phyloP scores from a whole-genome alignment of 202 grass and related monocot genomes.

The Panicum virgatum region DNA sequence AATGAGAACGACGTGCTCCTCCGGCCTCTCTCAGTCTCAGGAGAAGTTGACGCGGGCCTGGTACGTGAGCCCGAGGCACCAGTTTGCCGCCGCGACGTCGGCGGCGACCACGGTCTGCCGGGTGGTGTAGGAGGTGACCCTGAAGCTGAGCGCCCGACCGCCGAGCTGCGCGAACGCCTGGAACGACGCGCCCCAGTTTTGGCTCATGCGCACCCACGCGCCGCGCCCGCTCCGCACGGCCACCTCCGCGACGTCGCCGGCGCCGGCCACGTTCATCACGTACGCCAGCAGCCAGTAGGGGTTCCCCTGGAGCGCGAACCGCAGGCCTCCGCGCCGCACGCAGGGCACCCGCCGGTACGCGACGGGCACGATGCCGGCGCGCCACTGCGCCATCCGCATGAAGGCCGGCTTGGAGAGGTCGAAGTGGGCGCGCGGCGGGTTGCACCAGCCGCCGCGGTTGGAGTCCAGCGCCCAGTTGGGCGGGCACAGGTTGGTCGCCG shows the following conservation, averaged over 20 bases:
- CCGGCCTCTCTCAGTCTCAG: background rate
- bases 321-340: slow-evolving; percentile 34
- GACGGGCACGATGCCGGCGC: slow-evolving; percentile 76
- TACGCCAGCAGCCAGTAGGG: slow-evolving; percentile 67
- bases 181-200: slow-evolving; percentile 68
- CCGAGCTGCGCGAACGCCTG: slow-evolving; percentile 74
- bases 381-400: slow-evolving; percentile 64
- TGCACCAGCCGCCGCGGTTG: slow-evolving; percentile 80
- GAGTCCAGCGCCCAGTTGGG: slow-evolving; percentile 73
- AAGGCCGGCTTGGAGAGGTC: slow-evolving; percentile 85
- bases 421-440: slow-evolving; percentile 72
- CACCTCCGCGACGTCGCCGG: slow-evolving; percentile 60
- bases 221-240: slow-evolving; percentile 44
- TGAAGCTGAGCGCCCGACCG: slow-evolving; percentile 65
- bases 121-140: slow-evolving; percentile 64
- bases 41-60: slow-evolving; percentile 50
- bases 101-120: slow-evolving; percentile 49
- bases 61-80: slow-evolving; percentile 60
- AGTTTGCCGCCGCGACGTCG: slow-evolving; percentile 45
- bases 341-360: slow-evolving; percentile 77
- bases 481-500: slow-evolving; percentile 82
- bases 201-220: slow-evolving; percentile 66
- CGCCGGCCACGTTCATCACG: slow-evolving; percentile 74
- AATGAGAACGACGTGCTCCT: background rate
- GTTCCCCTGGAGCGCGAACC: slow-evolving; percentile 71